These are phyloP conservation scores for Coniochaeta sp. DNA, from an alignment of 2,329 filamentous ascomycete species.

Conservation along the genomic window DNA sequence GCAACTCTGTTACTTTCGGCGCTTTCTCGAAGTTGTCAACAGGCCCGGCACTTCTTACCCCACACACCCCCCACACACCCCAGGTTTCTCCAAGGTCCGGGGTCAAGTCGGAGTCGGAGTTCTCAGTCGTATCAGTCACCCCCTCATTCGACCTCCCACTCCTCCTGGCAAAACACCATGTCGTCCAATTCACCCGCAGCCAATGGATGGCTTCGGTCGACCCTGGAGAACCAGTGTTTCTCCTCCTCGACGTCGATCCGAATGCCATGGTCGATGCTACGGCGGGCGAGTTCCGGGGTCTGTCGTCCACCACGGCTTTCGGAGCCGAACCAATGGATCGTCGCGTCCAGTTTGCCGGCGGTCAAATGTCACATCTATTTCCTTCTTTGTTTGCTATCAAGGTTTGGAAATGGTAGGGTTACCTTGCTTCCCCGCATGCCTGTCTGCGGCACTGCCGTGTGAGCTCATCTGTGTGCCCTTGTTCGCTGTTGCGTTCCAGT, in stretches of 20 bases:
- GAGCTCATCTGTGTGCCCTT: not conserved
- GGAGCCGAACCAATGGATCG: not conserved
- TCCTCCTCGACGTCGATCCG: not conserved
- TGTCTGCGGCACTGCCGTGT: not conserved
- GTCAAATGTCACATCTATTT: not conserved
- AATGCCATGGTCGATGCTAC: not conserved
- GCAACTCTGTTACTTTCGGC: no score
- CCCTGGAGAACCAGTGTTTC: not conserved
- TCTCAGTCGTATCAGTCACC: no score
- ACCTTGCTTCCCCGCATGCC: not conserved
- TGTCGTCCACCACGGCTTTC: not conserved
- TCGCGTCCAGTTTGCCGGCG: not conserved
- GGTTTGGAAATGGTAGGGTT: not conserved
- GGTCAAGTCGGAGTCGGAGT: not conserved
- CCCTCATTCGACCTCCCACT: not conserved
- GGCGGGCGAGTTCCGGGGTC: not conserved
- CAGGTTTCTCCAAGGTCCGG: not conserved
- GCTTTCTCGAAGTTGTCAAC: no score
- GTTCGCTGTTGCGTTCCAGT: constrained; percentile 5
- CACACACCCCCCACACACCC: constrained; percentile 1
- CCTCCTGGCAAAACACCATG: not conserved
- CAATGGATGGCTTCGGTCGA: not conserved
- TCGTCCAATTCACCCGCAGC: not conserved
- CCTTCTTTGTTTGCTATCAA: constrained; percentile 1
- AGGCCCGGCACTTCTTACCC: no score